phyloP scores from a whole-genome alignment of 1,139 yeast species.

The Suhomyces wounanorum region DNA sequence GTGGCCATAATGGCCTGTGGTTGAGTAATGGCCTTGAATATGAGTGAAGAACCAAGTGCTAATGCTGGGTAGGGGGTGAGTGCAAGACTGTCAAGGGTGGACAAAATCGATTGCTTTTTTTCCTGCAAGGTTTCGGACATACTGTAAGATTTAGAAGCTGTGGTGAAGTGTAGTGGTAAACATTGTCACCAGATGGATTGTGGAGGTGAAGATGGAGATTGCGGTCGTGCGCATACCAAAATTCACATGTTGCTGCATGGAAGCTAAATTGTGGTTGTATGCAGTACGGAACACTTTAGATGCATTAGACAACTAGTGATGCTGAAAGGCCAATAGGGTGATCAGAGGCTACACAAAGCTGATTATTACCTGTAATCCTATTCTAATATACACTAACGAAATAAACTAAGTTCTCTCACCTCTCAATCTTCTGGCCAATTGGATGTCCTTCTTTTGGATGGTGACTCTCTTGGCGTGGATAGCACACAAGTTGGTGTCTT shows the following conservation, averaged over 20 bases:
- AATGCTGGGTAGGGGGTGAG: slow-evolving; percentile 24
- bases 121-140: slow-evolving; percentile 10
- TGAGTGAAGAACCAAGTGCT: slow-evolving; percentile 20
- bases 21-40: slow-evolving; percentile 20
- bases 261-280: neutral
- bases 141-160: neutral
- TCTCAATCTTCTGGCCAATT: slow-evolving; percentile 98
- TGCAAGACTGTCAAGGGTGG: slow-evolving; percentile 10
- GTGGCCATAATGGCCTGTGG: slow-evolving; percentile 16
- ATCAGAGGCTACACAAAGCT: neutral
- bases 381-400: slow-evolving; percentile 15
- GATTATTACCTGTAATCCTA: slow-evolving; percentile 4
- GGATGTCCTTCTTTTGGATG: slow-evolving; percentile 98
- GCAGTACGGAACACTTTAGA: neutral
- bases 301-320: too few relatives aligned
- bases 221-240: slow-evolving; percentile 1
- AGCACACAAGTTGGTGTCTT: slow-evolving; percentile 98
- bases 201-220: slow-evolving; percentile 1
- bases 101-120: slow-evolving; percentile 4
- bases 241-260: neutral
- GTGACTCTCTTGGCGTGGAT: slow-evolving; percentile 99
- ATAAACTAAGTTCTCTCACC: slow-evolving; percentile 77
- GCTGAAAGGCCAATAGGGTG: neutral
- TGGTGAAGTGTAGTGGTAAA: neutral
- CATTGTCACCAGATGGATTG: neutral